Evolutionary conservation across 257 asterid species (phyloP), one percentile per base, ranked within the genome.

Genomic region (Gardenia jasminoides): DNA sequence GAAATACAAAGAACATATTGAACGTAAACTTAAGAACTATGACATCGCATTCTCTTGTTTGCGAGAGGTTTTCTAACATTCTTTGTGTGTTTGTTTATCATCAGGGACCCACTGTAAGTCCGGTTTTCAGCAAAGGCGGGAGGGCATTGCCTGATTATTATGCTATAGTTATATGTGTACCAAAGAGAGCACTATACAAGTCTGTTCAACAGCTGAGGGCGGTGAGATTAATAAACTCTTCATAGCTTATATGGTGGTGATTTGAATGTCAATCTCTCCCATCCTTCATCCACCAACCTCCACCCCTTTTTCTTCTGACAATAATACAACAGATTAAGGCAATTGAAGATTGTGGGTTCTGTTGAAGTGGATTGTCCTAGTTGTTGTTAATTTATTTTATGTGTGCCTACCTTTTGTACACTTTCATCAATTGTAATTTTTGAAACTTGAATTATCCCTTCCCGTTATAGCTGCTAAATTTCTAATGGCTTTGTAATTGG

Each of bases 91-190:
- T 78, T 46, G 48, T 54, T 78, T 70, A 79, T 52, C 41, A 64
- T 81, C 84, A 93, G 99, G 99, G 99, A 85, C 99, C 99, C 71
- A 96, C 99, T 36, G 76, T 96, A 69, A 91, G 95, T 86, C 96
- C 98, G 41, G 99, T 96, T 72, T 93, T 90, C 56, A 81, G 91
- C 88, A 89, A 90, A 84, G 85, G 87, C 10, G 88, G 97, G 56
- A 78, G 71, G 78, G 94, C 85, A 50, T 67, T 78, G 20, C 81
- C 91, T 61, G 95, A 92, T 85, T 93, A 91, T 82, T 96, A 84
- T 82, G 99, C 99, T 58, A 83, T 96, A 67, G 98, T 93, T 70
- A 90, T 96, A 62, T 96, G 99, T 70, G 97, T 93, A 76, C 99
- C 98, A 47, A 91, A 93, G 88, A 88, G 93, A 79, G 95, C 86